Evolutionary conservation across 352 stramenopile genomes (phyloP).

Genomic region (Salisapilia sapeloensis): DNA sequence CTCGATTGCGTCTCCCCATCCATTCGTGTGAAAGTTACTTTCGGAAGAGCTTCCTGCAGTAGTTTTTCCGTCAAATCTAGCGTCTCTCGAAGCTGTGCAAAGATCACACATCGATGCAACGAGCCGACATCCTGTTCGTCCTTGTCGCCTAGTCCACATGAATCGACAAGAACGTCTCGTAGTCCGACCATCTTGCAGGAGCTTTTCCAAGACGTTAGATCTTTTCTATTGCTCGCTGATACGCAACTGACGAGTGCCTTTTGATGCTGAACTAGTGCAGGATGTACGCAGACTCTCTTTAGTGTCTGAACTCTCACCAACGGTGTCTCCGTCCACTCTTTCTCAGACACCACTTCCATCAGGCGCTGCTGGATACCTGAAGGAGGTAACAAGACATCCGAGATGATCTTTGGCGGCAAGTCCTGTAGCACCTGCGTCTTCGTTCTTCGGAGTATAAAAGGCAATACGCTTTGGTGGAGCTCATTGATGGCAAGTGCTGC

Average conservation of each 20-base stretch:
- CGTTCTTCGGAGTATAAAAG: slow-evolving; percentile 94
- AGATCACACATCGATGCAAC: slow-evolving; percentile 89
- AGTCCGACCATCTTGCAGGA: slow-evolving; percentile 87
- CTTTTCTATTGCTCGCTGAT: slow-evolving; percentile 9
- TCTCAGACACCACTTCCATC: slow-evolving; percentile 39
- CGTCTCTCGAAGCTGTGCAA: slow-evolving; percentile 88
- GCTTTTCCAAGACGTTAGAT: slow-evolving; percentile 29
- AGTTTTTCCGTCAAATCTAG: slow-evolving; percentile 87
- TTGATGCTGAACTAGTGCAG: slow-evolving; percentile 61
- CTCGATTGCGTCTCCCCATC: slow-evolving; percentile 78
- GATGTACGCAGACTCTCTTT: slow-evolving; percentile 91
- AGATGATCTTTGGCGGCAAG: slow-evolving; percentile 95
- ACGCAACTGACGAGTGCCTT: slow-evolving; percentile 7
- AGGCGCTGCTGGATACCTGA: slow-evolving; percentile 75
- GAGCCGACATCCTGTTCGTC: slow-evolving; percentile 5
- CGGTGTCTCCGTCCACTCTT: slow-evolving; percentile 4
- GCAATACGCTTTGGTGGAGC: slow-evolving; percentile 91
- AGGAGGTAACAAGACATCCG: slow-evolving; percentile 82
- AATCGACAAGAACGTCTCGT: slow-evolving; percentile 52
- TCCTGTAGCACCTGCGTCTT: slow-evolving; percentile 93
- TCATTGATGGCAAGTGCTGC: slow-evolving; percentile 79
- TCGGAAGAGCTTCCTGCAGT: slow-evolving; percentile 48
- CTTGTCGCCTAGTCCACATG: slow-evolving; percentile 19
- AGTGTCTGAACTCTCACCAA: slow-evolving; percentile 29
- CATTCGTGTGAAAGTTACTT: slow-evolving; percentile 75